Conservation (phyloP, 768 basidiomycete genomes). For the Omphalotus guepiniiformis region DNA sequence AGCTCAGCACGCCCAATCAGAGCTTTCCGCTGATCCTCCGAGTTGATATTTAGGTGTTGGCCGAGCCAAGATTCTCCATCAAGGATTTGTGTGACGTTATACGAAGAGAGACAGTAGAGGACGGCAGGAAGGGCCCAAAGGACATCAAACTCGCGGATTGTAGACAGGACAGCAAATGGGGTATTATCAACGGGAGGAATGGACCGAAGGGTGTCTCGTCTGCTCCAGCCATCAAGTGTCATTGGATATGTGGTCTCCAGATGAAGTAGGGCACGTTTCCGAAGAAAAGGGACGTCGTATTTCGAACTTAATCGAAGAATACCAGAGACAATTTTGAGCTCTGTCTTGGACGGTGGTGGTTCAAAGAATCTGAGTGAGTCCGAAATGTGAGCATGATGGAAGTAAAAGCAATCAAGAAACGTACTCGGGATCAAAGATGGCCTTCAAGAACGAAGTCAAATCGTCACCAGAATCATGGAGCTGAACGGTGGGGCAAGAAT, state of each 20-base stretch:
- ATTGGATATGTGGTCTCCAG: slow-evolving; percentile 33
- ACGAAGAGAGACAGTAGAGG: slow-evolving; percentile 33
- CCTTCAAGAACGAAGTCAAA: slow-evolving; percentile 30
- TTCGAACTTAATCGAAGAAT: slow-evolving; percentile 35
- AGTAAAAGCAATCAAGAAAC: slow-evolving; percentile 25
- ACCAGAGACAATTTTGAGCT: slow-evolving; percentile 26
- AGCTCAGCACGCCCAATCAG: slow-evolving; percentile 24
- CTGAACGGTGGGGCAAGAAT: slow-evolving; percentile 29
- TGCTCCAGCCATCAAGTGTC: slow-evolving; percentile 28
- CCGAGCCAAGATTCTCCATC: slow-evolving; percentile 27
- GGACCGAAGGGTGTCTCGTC: slow-evolving; percentile 29
- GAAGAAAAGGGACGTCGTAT: slow-evolving; percentile 34
- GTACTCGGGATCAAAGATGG: slow-evolving; percentile 19
- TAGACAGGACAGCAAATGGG: slow-evolving; percentile 32
- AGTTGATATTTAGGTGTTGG: slow-evolving; percentile 16
- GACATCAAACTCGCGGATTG: slow-evolving; percentile 31
- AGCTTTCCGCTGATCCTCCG: slow-evolving; percentile 25
- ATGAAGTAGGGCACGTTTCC: slow-evolving; percentile 28
- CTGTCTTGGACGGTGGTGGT: slow-evolving; percentile 28
- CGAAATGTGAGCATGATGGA: slow-evolving; percentile 13
- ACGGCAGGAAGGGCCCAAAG: slow-evolving; percentile 32
- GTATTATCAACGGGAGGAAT: slow-evolving; percentile 35
- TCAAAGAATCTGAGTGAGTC: slow-evolving; percentile 25
- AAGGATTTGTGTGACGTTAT: slow-evolving; percentile 32
- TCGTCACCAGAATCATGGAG: slow-evolving; percentile 31